A percentile compares a stretch with the other conserved stretches of the same genome.
phyloP scores from a whole-genome alignment of 805 yeast species.

The Candida hispaniensis region DNA sequence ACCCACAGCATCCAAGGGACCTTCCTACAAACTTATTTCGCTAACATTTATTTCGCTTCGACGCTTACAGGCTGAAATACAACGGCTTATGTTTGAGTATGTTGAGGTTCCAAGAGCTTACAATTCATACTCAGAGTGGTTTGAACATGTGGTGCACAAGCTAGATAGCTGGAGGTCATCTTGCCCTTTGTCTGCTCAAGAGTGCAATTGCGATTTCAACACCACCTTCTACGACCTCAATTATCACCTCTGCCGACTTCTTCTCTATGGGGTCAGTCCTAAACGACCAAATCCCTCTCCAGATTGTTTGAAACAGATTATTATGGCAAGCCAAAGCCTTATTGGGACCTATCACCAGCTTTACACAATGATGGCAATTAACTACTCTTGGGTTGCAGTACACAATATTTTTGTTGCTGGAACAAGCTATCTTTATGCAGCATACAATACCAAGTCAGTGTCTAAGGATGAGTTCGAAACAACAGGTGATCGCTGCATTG shows the following conservation, averaged over 20 bases:
- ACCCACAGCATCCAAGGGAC: constrained; percentile 24
- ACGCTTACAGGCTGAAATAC: constrained; percentile 66
- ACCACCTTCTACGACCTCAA: constrained; percentile 60
- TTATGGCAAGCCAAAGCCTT: constrained; percentile 55
- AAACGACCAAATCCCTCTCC: constrained; percentile 44
- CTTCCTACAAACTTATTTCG: constrained; percentile 61
- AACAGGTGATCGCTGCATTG: constrained; percentile 34
- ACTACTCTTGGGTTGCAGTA: constrained; percentile 89
- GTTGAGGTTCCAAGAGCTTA: constrained; percentile 61
- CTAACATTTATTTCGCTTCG: constrained; percentile 59
- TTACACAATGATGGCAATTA: constrained; percentile 46
- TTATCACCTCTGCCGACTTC: constrained; percentile 61
- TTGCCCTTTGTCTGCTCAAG: constrained; percentile 44
- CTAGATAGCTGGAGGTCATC: constrained; percentile 53
- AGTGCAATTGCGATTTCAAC: constrained; percentile 68
- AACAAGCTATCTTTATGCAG: constrained; percentile 65
- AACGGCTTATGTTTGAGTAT: constrained; percentile 57
- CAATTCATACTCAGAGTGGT: constrained; percentile 51
- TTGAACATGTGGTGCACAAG: constrained; percentile 37
- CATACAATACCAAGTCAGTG: constrained; percentile 50
- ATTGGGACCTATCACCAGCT: constrained; percentile 53
- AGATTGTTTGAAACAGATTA: constrained; percentile 46
- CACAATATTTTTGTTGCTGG: constrained; percentile 86
- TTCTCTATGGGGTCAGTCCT: constrained; percentile 72
- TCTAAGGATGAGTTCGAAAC: constrained; percentile 42